Base-by-base conservation (phyloP, 2,329 filamentous ascomycete species). In the Aspergillus versicolor region DNA sequence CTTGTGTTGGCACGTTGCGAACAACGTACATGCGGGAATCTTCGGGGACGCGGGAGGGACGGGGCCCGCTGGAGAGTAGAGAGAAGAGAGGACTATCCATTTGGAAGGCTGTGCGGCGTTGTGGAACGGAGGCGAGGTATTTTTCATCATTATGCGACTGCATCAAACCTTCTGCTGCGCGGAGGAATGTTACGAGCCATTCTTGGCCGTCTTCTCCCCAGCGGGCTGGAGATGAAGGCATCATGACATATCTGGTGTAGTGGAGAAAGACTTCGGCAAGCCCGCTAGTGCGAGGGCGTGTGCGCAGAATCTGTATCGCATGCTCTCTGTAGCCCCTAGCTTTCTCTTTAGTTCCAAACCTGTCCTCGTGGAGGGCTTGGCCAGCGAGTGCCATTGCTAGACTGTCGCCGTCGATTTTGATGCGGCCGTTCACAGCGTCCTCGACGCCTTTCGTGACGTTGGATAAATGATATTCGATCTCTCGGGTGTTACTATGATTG, bases 31-130 rank as follows among this genome's bases (percentile, higher is more conserved):
- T 65, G 37, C 73, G 75, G 12, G 68, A 68, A 32, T 65, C 69
- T 0, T 65, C 59, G 13, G 74, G 73, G 5, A 77, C 69, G 44
- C 68, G 68, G 5, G 72, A 72, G 12, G 75, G 75, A 17, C 67
- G 71, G 11, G 75, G 75, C 7, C 75, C 75, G 55, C 69, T 73
- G n/a, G 75, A 75, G n/a, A 77, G 67, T 5, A 76, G 57, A 13
- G 70, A 65, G 50, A 75, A 75, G 8, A 77, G 62, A 17, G 73
- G 70, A 46, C 71, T 67, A 15, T 68, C 67, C 68, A 75, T 75
- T 43, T 72, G 65, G 41, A 77, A 77, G 0, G 66, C 64, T 9
- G 63, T 52, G 15, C 59, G 63, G 34, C 73, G 66, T 42, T 68
- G 64, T 5, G 73, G 73, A 19, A 67, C 65, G 15, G 65, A 61